Conservation (phyloP, 202 grass and related monocot genomes). For the Setaria viridis region DNA sequence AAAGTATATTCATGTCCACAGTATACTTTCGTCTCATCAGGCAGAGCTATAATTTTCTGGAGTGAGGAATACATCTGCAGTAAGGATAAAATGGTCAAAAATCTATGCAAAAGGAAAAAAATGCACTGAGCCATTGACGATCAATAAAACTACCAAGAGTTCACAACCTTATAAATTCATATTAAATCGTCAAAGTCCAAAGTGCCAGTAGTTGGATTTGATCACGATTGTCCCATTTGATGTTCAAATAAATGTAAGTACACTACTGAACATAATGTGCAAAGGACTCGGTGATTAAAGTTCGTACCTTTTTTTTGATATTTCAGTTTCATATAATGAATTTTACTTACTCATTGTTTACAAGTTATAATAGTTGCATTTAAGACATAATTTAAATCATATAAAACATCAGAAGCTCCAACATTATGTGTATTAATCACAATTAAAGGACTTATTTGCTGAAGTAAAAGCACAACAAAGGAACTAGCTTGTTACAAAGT, state of each 20-base stretch:
- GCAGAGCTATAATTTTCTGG: constrained; percentile 78
- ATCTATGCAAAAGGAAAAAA: constrained; percentile 28
- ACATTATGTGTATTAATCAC: constrained; percentile 19
- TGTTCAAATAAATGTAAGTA: constrained; percentile 27
- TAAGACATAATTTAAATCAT: constrained; percentile 12
- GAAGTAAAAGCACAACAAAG: constrained; percentile 12
- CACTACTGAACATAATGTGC: not conserved
- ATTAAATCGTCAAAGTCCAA: constrained; percentile 18
- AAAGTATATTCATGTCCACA: constrained; percentile 98
- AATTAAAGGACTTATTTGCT: not conserved
- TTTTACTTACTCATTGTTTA: constrained; percentile 12
- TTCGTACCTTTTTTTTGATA: not conserved
- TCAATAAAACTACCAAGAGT: constrained; percentile 19
- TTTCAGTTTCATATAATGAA: not conserved
- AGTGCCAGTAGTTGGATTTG: constrained; percentile 1
- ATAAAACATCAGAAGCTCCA: constrained; percentile 35
- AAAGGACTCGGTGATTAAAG: not conserved
- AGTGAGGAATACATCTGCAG: constrained; percentile 94
- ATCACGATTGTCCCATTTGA: constrained; percentile 15
- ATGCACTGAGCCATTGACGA: constrained; percentile 22
- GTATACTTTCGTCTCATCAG: constrained; percentile 87
- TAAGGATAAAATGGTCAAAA: constrained; percentile 34
- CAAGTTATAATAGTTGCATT: not conserved
- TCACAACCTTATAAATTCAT: constrained; percentile 5
- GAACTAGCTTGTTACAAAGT: constrained; percentile 5